Conservation (phyloP, 2,329 filamentous ascomycete genomes). For the Fusarium hostae region DNA sequence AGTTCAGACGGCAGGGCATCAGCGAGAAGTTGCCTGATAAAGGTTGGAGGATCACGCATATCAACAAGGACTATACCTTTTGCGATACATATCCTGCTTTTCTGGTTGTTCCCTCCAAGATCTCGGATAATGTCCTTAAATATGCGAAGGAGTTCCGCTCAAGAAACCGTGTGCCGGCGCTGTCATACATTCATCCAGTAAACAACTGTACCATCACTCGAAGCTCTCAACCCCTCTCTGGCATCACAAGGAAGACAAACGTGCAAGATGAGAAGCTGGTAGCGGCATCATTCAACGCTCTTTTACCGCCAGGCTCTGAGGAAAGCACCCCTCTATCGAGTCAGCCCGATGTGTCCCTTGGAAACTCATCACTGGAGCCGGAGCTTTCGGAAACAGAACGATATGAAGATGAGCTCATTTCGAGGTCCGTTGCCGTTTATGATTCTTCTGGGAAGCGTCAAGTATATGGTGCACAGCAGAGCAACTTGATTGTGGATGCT, state of each 20-base stretch:
- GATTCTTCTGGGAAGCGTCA: slow-evolving; percentile 70
- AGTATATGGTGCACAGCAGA: slow-evolving; percentile 91
- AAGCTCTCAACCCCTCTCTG: slow-evolving; percentile 91
- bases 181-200: slow-evolving; percentile 94
- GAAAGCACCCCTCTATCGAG: slow-evolving; percentile 55
- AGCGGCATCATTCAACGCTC: slow-evolving; percentile 81
- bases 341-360: slow-evolving; percentile 60
- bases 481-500: slow-evolving; percentile 95
- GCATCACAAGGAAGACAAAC: slow-evolving; percentile 86
- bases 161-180: slow-evolving; percentile 83
- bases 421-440: slow-evolving; percentile 52
- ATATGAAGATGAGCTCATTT: slow-evolving; percentile 75
- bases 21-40: slow-evolving; percentile 80
- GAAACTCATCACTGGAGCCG: slow-evolving; percentile 51
- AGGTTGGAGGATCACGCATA: slow-evolving; percentile 89
- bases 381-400: slow-evolving; percentile 72
- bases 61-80: slow-evolving; percentile 91
- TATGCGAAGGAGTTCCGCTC: slow-evolving; percentile 93
- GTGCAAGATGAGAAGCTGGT: slow-evolving; percentile 96
- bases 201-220: slow-evolving; percentile 98
- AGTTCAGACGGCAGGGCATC: slow-evolving; percentile 89
- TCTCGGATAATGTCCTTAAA: slow-evolving; percentile 97
- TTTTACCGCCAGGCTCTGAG: slow-evolving; percentile 49
- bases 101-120: slow-evolving; percentile 84
- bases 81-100: slow-evolving; percentile 92